Conservation (phyloP, 2,329 filamentous ascomycete genomes). For the Pseudofabraea citricarpa region DNA sequence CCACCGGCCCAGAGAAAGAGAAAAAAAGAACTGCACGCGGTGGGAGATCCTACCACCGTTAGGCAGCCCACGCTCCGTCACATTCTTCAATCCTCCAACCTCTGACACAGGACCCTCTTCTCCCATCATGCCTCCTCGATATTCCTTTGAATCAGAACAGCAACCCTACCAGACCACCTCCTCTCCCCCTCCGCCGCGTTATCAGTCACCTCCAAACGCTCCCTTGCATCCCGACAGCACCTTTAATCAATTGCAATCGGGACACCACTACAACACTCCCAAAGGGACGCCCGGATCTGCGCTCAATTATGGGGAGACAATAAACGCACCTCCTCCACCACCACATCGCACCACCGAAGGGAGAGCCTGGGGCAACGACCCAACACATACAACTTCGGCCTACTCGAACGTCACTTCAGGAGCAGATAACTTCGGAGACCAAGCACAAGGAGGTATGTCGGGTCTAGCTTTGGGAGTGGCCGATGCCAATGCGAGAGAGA, state of each 20-base stretch:
- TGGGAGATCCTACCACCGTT: too few relatives aligned
- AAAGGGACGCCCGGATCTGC: slow-evolving; percentile 9
- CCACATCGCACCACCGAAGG: slow-evolving; percentile 25
- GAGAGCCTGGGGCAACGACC: slow-evolving; percentile 18
- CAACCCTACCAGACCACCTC: slow-evolving; percentile 4
- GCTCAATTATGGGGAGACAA: slow-evolving; percentile 12
- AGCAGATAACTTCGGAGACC: slow-evolving; percentile 61
- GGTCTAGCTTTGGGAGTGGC: slow-evolving; percentile 64
- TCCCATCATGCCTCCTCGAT: slow-evolving; percentile 14
- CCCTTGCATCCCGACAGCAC: slow-evolving; percentile 18
- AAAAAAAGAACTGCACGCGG: too few relatives aligned
- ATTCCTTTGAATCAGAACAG: slow-evolving; percentile 15
- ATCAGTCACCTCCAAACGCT: slow-evolving; percentile 10
- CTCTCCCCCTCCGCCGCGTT: slow-evolving; percentile 2
- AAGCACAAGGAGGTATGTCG: slow-evolving; percentile 60
- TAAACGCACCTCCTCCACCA: slow-evolving; percentile 23
- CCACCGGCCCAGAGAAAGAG: too few relatives aligned
- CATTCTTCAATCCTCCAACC: neutral
- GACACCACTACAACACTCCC: slow-evolving; percentile 15
- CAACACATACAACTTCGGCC: slow-evolving; percentile 16
- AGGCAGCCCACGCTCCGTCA: neutral
- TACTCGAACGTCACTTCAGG: slow-evolving; percentile 49
- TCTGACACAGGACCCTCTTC: neutral
- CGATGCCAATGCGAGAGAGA: slow-evolving; percentile 58
- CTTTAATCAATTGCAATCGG: slow-evolving; percentile 19